Percentiles rank a stretch among this genome's conserved stretches.
Conservation (phyloP, 2,329 filamentous ascomycete genomes). For the Capronia epimyces region DNA sequence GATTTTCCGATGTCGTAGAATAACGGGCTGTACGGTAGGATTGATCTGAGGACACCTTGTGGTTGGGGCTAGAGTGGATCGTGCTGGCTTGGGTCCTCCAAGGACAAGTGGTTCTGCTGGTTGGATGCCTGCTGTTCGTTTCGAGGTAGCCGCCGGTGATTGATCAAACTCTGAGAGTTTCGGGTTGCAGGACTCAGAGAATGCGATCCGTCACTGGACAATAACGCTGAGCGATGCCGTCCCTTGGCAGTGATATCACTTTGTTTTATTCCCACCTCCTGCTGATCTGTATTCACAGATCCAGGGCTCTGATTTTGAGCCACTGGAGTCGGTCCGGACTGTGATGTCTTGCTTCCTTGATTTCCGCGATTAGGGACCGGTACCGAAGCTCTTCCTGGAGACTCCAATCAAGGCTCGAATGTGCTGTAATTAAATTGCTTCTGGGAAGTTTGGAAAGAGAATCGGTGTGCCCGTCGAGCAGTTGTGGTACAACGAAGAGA, state of each 20-base stretch:
- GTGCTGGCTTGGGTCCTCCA: background rate
- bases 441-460: conserved; percentile 15
- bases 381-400: conserved; percentile 5
- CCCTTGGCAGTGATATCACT: background rate
- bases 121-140: conserved; percentile 11
- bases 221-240: background rate
- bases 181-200: background rate
- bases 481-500: background rate
- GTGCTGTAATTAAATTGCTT: background rate
- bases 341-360: conserved; percentile 2
- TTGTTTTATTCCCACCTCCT: background rate
- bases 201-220: background rate
- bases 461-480: background rate
- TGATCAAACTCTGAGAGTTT: background rate
- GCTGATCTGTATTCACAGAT: background rate
- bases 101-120: background rate
- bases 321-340: background rate
- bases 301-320: background rate
- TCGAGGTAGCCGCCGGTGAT: background rate
- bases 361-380: background rate
- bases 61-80: background rate
- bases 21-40: background rate
- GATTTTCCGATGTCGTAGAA: background rate
- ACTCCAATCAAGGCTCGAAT: conserved; percentile 17
- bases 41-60: background rate